Percentiles rank a stretch among this genome's conserved stretches.
Evolutionary conservation across 1,284 basidiomycete genomes (phyloP).

Genomic region (Macrocystidia cucumis): DNA sequence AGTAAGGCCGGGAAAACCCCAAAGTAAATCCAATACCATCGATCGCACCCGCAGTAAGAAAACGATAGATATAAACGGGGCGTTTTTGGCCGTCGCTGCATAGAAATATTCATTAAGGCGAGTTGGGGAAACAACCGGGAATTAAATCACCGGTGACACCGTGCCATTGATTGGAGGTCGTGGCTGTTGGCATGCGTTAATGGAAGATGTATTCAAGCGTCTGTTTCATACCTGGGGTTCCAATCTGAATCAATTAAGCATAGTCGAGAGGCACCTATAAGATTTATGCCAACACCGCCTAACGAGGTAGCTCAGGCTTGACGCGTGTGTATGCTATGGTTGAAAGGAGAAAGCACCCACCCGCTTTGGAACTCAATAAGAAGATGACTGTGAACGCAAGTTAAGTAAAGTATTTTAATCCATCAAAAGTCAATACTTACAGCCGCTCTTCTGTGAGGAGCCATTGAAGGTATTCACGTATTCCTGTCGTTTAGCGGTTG

Average conservation of each 20-base stretch:
- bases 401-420: constrained; percentile 5
- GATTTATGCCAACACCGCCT: constrained; percentile 90
- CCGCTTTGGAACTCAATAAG: constrained; percentile 91
- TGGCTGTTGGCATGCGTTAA: constrained; percentile 37
- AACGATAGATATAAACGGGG: constrained; percentile 89
- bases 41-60: constrained; percentile 77
- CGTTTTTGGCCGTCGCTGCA: constrained; percentile 89
- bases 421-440: constrained; percentile 32
- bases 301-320: background rate
- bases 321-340: background rate
- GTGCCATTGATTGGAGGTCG: constrained; percentile 96
- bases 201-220: constrained; percentile 3
- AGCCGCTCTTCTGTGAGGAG: constrained; percentile 59
- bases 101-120: background rate
- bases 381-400: constrained; percentile 76
- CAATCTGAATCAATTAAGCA: constrained; percentile 91
- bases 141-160: constrained; percentile 76
- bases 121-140: too few relatives aligned
- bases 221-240: constrained; percentile 71
- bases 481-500: constrained; percentile 75
- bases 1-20: constrained; percentile 1
- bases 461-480: constrained; percentile 79
- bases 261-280: constrained; percentile 85
- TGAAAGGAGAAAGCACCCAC: constrained; percentile 17
- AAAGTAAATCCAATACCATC: constrained; percentile 40